Percentiles rank a stretch among this genome's conserved stretches.
Evolutionary conservation across 2,329 filamentous ascomycete genomes (phyloP).

Genomic region (Fusarium acutatum): DNA sequence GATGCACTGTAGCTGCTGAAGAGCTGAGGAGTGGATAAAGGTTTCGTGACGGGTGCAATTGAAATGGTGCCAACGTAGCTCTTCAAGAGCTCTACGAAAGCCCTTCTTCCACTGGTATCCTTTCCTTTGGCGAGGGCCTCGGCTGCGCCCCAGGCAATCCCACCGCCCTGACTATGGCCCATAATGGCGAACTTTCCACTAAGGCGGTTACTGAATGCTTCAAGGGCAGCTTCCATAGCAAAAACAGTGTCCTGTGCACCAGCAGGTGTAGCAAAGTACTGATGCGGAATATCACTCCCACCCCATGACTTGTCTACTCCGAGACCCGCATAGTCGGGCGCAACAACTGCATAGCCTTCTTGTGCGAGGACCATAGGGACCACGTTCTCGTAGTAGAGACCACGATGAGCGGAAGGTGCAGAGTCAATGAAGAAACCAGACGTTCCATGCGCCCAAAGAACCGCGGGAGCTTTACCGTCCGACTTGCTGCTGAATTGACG

Average conservation of each 20-base stretch:
- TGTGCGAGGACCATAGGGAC: constrained; percentile 50
- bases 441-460: constrained; percentile 57
- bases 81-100: neutral
- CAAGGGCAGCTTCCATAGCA: constrained; percentile 51
- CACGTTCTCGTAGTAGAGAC: constrained; percentile 51
- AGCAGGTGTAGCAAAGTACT: constrained; percentile 49
- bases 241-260: constrained; percentile 55
- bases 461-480: constrained; percentile 27
- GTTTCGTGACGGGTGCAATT: constrained; percentile 6
- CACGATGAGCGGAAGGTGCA: constrained; percentile 51
- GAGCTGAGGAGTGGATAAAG: neutral
- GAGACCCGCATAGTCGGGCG: constrained; percentile 55
- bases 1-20: neutral
- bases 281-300: constrained; percentile 49
- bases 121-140: constrained; percentile 40
- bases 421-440: constrained; percentile 49
- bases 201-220: constrained; percentile 48
- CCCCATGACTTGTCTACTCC: constrained; percentile 49
- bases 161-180: constrained; percentile 58
- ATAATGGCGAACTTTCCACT: constrained; percentile 52
- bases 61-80: constrained; percentile 23
- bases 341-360: constrained; percentile 55
- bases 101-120: neutral
- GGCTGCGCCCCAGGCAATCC: constrained; percentile 49
- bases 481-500: neutral